A percentile compares a stretch with the other conserved stretches of the same genome.
These are phyloP conservation scores for Sarocladium brachiariae DNA, from an alignment of 2,329 filamentous ascomycete genomes.

Conservation along the genomic window DNA sequence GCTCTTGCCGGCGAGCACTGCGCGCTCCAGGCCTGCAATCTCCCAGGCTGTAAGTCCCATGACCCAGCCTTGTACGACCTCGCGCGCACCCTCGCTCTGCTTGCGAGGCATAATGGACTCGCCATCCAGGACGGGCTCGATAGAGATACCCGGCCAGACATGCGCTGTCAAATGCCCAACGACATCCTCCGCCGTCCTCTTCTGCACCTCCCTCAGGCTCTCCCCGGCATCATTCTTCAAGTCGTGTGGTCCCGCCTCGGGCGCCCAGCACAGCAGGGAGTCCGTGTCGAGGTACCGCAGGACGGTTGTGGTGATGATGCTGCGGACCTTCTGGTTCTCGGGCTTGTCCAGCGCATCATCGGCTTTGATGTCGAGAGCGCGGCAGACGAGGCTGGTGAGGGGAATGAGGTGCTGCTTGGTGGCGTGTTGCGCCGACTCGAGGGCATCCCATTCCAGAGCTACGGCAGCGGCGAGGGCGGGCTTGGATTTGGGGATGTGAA, in stretches of 20 bases:
- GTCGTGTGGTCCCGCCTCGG: conserved; percentile 43
- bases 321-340: conserved; percentile 46
- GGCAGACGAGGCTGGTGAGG: conserved; percentile 75
- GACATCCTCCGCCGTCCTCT: conserved; percentile 60
- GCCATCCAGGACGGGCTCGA: conserved; percentile 72
- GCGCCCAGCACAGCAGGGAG: conserved; percentile 83
- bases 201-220: conserved; percentile 67
- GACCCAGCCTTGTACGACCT: conserved; percentile 75
- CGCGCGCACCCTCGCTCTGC: conserved; percentile 68
- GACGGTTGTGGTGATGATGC: conserved; percentile 58
- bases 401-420: conserved; percentile 84
- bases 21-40: conserved; percentile 79
- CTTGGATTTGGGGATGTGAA: conserved; percentile 69
- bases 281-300: conserved; percentile 90
- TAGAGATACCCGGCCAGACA: conserved; percentile 78
- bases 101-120: conserved; percentile 67
- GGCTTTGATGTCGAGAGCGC: conserved; percentile 71
- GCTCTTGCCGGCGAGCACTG: conserved; percentile 79
- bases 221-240: conserved; percentile 40
- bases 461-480: conserved; percentile 76
- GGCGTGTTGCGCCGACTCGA: conserved; percentile 76
- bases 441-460: conserved; percentile 86
- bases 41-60: conserved; percentile 67
- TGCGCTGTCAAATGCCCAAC: conserved; percentile 62
- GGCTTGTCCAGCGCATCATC: conserved; percentile 46